These are phyloP conservation scores for Chlamydomonas reinhardtii DNA, from an alignment of 163 green algal genomes.

Conservation along the genomic window DNA sequence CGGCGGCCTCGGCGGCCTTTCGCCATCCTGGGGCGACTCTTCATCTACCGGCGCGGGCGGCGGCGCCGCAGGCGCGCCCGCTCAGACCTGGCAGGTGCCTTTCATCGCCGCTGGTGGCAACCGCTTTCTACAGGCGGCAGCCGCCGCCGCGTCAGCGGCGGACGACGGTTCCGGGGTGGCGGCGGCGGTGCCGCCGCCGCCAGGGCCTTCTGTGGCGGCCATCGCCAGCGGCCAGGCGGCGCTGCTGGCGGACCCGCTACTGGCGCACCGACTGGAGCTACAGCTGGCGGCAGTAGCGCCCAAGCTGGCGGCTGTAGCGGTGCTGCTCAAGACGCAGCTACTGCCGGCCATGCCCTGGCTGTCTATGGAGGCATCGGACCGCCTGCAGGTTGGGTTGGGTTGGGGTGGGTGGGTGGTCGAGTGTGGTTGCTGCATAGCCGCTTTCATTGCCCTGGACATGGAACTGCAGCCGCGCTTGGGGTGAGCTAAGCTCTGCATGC, in stretches of 20 bases:
- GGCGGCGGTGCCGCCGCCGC: not conserved
- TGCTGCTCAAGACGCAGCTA: conserved; percentile 34
- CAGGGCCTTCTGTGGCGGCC: not conserved
- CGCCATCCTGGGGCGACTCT: conserved; percentile 5
- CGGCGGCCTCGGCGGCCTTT: not conserved
- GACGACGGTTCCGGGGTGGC: not conserved
- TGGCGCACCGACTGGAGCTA: conserved; percentile 37
- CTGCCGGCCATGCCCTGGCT: conserved; percentile 51
- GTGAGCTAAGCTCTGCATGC: no score
- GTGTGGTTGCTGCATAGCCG: no score
- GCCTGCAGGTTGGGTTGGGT: conserved; percentile 30
- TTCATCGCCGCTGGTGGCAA: conserved; percentile 9
- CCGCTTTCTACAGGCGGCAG: not conserved
- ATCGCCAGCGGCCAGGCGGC: conserved; percentile 1
- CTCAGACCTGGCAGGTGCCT: not conserved
- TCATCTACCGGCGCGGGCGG: not conserved
- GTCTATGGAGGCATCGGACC: conserved; percentile 37
- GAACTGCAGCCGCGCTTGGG: no score
- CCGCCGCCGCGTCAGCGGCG: not conserved
- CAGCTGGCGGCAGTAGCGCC: conserved; percentile 21
- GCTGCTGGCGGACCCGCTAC: conserved; percentile 31
- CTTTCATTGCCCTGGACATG: no score
- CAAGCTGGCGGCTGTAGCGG: conserved; percentile 14
- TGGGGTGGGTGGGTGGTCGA: not conserved
- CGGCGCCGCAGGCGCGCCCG: not conserved